Evolutionary conservation across 345 rosid species (phyloP), one percentile per base, ranked within the genome.

Genomic region (Brassica carinata): DNA sequence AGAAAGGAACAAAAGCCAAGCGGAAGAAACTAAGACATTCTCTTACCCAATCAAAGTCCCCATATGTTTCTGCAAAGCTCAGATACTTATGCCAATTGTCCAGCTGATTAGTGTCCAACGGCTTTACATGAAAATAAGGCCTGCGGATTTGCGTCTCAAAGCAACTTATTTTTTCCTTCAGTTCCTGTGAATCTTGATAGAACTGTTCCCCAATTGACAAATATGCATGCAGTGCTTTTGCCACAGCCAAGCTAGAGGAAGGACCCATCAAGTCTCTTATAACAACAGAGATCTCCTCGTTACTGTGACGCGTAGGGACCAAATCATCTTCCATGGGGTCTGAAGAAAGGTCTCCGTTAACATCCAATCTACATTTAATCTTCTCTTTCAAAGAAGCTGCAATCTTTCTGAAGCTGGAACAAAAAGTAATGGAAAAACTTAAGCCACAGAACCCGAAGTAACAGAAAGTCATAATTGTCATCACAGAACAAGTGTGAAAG

Each of bases 11-110:
- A 72, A 68, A 9, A 71, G 23, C 81, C 63, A 67, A 79, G 30
- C 48, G 69, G 23, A 62, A 84, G 34, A 81, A 64, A 30, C 65
- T 13, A 73, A 48, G 71, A 11, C 65, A 82, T 45, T 33, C 36
- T 4, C 61, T 69, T 92, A 94, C 98, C 98, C 97, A 94, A 81
- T 90, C 97, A 83, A 94, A 91, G 90, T 94, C 97, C 26, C 85
- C 88, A 81, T 83, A 87, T 73, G 64, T 79, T 85, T 94, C 98
- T 23, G 82, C 94, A 78, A 94, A 94, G 87, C 85, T 87, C 80
- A 94, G 79, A 87, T 94, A 94, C 2, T 77, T 82, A 86, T 91
- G 92, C 98, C 98, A 92, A 66, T 91, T 92, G 65, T 90, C 90
- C 80, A 94, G 67, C 74, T 94, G 97, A 55, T 27, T 57, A 40